Percentiles rank a stretch among this genome's conserved stretches.
Evolutionary conservation across 306 rosid genomes (phyloP).

Genomic region (Phaseolus lunatus): DNA sequence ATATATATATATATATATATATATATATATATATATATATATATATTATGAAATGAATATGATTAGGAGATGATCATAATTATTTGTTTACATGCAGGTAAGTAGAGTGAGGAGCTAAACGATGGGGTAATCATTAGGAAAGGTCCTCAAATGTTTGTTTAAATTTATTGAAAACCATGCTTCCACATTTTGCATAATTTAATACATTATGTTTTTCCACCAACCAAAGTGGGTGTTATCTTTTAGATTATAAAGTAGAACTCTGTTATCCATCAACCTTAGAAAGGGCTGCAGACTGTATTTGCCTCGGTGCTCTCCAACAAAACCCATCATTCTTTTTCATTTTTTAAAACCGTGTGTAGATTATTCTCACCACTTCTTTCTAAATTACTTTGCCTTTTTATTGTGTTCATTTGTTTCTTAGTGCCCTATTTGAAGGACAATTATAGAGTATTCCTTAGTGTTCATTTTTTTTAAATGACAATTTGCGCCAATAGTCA

Average conservation of each 20-base stretch:
- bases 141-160: slow-evolving; percentile 47
- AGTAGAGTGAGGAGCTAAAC: slow-evolving; percentile 37
- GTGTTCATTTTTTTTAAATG: no score
- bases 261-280: slow-evolving; percentile 53
- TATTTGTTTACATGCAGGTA: slow-evolving; percentile 49
- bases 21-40: no score
- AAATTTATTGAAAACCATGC: slow-evolving; percentile 42
- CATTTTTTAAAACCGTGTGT: slow-evolving; percentile 17
- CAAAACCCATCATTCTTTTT: slow-evolving; percentile 44
- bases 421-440: neutral
- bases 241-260: slow-evolving; percentile 49
- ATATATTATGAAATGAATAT: neutral
- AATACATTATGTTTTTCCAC: slow-evolving; percentile 48
- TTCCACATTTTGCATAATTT: slow-evolving; percentile 51
- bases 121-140: slow-evolving; percentile 43
- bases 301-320: slow-evolving; percentile 50
- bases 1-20: no score
- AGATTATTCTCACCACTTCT: slow-evolving; percentile 36
- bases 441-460: neutral
- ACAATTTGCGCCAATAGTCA: no score
- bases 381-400: slow-evolving; percentile 34
- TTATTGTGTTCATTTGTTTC: slow-evolving; percentile 29
- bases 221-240: slow-evolving; percentile 50
- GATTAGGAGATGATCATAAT: slow-evolving; percentile 31
- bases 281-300: slow-evolving; percentile 54